phyloP scores from a whole-genome alignment of 2,329 filamentous ascomycete genomes.

The Neurospora sp. region DNA sequence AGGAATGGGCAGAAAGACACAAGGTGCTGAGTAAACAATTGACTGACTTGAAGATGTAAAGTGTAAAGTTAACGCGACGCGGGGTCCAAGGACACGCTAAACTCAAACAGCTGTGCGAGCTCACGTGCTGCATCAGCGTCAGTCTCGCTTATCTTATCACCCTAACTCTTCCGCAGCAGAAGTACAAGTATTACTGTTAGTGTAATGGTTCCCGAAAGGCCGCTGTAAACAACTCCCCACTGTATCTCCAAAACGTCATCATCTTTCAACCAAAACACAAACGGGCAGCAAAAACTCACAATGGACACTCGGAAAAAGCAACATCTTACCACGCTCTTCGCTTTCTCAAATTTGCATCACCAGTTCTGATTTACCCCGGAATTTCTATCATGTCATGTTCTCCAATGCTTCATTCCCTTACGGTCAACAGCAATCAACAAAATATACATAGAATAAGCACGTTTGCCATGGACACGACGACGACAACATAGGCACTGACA shows the following conservation, averaged over 20 bases:
- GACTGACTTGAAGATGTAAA: not conserved
- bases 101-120: not conserved
- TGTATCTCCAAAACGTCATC: not conserved
- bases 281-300: not conserved
- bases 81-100: not conserved
- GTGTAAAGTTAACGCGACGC: not conserved
- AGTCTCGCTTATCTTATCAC: not conserved
- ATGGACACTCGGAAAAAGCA: not conserved
- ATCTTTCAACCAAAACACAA: not conserved
- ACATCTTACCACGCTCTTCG: not conserved
- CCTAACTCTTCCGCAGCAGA: not conserved
- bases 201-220: not conserved
- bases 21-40: not conserved
- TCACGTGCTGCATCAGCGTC: not conserved
- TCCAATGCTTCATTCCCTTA: too few species aligned
- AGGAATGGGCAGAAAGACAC: not conserved
- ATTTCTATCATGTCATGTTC: fast-evolving
- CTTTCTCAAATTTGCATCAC: not conserved
- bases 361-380: not conserved
- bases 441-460: too few species aligned
- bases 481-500: too few species aligned
- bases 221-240: not conserved
- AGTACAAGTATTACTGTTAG: not conserved
- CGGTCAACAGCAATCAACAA: too few species aligned
- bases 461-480: too few species aligned